Percentiles rank a stretch among this genome's conserved stretches.
phyloP scores from a whole-genome alignment of 2,329 filamentous ascomycete species.

The Aureobasidium uvarum region DNA sequence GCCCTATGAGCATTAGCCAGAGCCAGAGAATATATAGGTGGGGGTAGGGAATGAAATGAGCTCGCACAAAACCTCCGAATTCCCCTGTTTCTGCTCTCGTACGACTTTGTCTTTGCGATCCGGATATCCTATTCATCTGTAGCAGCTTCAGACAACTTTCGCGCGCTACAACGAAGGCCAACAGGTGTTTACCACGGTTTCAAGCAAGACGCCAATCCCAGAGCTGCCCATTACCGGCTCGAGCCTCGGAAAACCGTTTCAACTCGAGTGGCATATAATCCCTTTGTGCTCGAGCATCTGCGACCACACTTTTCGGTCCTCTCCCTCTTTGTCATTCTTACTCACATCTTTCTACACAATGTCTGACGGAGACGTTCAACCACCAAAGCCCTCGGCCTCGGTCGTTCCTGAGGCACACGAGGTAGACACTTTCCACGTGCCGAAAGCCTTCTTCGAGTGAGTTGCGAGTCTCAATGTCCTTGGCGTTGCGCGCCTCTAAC shows the following conservation, averaged over 20 bases:
- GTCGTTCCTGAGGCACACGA: conserved; percentile 73
- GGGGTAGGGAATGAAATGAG: conserved; percentile 18
- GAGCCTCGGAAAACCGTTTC: conserved; percentile 15
- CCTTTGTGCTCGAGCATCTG: conserved; percentile 12
- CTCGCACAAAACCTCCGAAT: conserved; percentile 7
- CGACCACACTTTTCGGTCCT: background rate
- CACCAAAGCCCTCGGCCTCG: conserved; percentile 37
- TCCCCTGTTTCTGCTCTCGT: background rate
- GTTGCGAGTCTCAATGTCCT: conserved; percentile 26
- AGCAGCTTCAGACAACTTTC: conserved; percentile 21
- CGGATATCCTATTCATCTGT: background rate
- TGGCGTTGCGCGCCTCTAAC: conserved; percentile 24
- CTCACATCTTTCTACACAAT: conserved; percentile 34
- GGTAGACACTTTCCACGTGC: conserved; percentile 68
- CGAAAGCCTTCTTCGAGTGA: conserved; percentile 53
- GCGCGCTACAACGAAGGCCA: background rate
- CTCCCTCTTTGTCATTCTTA: background rate
- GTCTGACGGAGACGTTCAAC: conserved; percentile 48
- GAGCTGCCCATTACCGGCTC: conserved; percentile 18
- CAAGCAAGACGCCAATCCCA: conserved; percentile 5
- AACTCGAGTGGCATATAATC: conserved; percentile 2
- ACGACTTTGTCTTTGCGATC: conserved; percentile 1
- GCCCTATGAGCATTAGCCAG: conserved; percentile 12
- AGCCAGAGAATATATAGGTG: conserved; percentile 14
- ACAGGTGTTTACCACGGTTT: background rate